Evolutionary conservation across 352 stramenopile genomes (phyloP), one percentile per base, ranked within the genome.

Genomic region (Phytophthora ohioensis): DNA sequence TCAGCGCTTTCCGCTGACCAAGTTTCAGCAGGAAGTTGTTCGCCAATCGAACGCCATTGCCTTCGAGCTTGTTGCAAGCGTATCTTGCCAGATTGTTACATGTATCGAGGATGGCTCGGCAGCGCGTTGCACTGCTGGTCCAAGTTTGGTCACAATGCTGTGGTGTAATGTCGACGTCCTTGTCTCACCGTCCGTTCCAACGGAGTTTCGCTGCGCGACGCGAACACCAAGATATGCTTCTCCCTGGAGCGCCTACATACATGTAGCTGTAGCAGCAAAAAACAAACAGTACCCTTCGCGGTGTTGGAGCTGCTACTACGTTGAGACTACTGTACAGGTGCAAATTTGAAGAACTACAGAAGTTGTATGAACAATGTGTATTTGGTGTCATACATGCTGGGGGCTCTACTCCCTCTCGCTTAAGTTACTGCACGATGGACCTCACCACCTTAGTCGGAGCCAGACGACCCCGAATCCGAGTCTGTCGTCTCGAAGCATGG

Each of bases 401-500:
- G 10, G 21, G 32, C 1, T 52, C 15, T 31, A 43, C 9, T 21
- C 21, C 21, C 21, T 27, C 21, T 32, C 42, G 30, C 9, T 53
- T 53, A 62, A 62, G 8, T 53, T 54, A 62, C 55, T 58, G 35
- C 35, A 47, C 15, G 48, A 8, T 56, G 48, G 39, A 38, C 34
- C 11, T 56, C 27, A 39, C 30, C 53, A 27, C 36, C 15, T 67
- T 68, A 64, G 57, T 43, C 41, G 3, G 63, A 76, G 7, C 64
- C 63, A 8, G 64, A 76, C 5, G 64, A 73, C 12, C 64, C 54
- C 15, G 69, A 73, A 15, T 65, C 45, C 41, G 55, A 75, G 10
- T 52, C 34, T 10, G 63, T 62, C 15, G 34, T 49, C 3, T 71
- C 39, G 57, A 91, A 87, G 70, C 86, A 91, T 34, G 80, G 86